phyloP scores from a whole-genome alignment of 1,284 basidiomycete genomes.

The Dichomitus squalens region DNA sequence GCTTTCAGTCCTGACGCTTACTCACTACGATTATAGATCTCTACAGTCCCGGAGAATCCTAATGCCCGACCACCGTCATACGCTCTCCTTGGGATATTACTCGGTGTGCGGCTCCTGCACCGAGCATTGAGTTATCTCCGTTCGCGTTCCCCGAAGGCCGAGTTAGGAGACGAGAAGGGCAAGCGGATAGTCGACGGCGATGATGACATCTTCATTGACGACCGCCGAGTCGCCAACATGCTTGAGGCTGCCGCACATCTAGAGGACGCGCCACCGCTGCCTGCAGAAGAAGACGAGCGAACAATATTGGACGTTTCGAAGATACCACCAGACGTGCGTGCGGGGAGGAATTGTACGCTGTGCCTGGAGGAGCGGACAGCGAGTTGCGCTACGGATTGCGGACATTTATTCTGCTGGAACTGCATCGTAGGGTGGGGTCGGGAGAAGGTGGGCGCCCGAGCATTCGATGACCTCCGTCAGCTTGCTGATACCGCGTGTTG shows the following conservation, averaged over 20 bases:
- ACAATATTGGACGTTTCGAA: slow-evolving; percentile 62
- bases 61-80: slow-evolving; percentile 81
- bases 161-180: slow-evolving; percentile 30
- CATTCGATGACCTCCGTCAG: neutral
- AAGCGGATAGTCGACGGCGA: slow-evolving; percentile 36
- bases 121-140: slow-evolving; percentile 54
- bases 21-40: slow-evolving; percentile 53
- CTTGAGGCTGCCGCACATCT: slow-evolving; percentile 51
- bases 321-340: slow-evolving; percentile 54
- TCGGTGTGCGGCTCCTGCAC: slow-evolving; percentile 70
- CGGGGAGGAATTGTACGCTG: slow-evolving; percentile 79
- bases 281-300: slow-evolving; percentile 68
- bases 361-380: slow-evolving; percentile 84
- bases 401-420: slow-evolving; percentile 93
- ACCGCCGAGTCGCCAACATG: slow-evolving; percentile 60
- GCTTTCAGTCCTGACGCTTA: neutral
- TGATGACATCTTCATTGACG: slow-evolving; percentile 65
- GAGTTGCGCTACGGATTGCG: slow-evolving; percentile 89
- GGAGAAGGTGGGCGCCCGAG: slow-evolving; percentile 66
- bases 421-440: slow-evolving; percentile 89
- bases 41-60: slow-evolving; percentile 69
- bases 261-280: slow-evolving; percentile 52
- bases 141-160: slow-evolving; percentile 21
- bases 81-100: slow-evolving; percentile 79
- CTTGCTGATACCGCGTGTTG: slow-evolving; percentile 2